Evolutionary conservation across 192 early-diverging fungal species (phyloP).

Genomic region (Coemansia sp.): DNA sequence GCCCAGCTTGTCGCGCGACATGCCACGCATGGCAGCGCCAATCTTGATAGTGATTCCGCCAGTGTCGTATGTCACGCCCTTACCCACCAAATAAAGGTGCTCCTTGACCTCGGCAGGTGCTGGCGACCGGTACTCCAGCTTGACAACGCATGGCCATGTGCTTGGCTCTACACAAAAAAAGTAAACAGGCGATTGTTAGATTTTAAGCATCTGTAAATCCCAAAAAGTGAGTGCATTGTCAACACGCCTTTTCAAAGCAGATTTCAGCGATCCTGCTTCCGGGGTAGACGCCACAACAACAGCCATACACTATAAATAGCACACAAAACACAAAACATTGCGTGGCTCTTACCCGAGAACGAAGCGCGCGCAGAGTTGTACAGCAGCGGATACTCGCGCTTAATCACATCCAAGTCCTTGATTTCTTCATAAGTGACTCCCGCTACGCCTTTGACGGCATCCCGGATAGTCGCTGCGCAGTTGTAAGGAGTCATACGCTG

Average conservation of each 20-base stretch:
- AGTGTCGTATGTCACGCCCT: constrained; percentile 91
- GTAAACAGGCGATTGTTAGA: neutral
- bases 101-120: constrained; percentile 75
- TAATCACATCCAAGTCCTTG: constrained; percentile 68
- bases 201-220: neutral
- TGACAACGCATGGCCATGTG: constrained; percentile 57
- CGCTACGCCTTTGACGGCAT: constrained; percentile 61
- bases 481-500: constrained; percentile 86
- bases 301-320: neutral
- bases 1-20: constrained; percentile 92
- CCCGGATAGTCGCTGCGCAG: constrained; percentile 69
- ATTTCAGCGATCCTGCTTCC: neutral
- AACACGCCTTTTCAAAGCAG: neutral
- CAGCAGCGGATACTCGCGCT: constrained; percentile 81
- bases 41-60: constrained; percentile 88
- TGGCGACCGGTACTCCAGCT: constrained; percentile 65
- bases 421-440: constrained; percentile 66
- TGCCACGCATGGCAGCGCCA: constrained; percentile 80
- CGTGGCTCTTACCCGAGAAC: constrained; percentile 60
- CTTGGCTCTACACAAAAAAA: constrained; percentile 29
- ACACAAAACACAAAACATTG: constrained; percentile 7
- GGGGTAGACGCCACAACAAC: constrained; percentile 1
- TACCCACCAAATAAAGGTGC: constrained; percentile 81
- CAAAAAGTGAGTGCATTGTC: neutral
- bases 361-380: constrained; percentile 77